These are phyloP conservation scores for Russula lepida DNA, from an alignment of 768 basidiomycete species.

Conservation along the genomic window DNA sequence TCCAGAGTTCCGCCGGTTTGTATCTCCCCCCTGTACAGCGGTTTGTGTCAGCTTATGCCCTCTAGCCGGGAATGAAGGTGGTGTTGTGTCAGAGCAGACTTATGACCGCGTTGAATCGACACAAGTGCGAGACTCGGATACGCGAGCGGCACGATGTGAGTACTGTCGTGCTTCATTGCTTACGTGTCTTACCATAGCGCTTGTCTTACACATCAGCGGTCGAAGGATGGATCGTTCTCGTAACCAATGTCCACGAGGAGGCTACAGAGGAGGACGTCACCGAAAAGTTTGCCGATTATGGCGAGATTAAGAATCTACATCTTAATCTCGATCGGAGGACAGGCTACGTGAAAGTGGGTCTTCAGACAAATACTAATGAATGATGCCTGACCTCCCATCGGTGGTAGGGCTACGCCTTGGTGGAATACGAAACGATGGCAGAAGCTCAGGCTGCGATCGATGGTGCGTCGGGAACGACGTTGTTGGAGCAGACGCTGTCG, in stretches of 20 bases:
- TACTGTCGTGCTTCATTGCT: slow-evolving; percentile 21
- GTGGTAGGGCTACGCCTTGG: slow-evolving; percentile 86
- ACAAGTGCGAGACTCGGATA: slow-evolving; percentile 49
- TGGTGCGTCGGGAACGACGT: slow-evolving; percentile 69
- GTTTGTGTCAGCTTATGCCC: neutral
- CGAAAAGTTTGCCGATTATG: slow-evolving; percentile 94
- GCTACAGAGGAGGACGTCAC: slow-evolving; percentile 95
- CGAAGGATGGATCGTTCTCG: slow-evolving; percentile 97
- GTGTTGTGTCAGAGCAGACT: slow-evolving; percentile 52
- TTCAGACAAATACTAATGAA: neutral
- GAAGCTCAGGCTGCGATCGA: slow-evolving; percentile 94
- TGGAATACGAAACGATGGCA: slow-evolving; percentile 93
- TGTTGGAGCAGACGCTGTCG: slow-evolving; percentile 80
- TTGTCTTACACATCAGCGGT: slow-evolving; percentile 51
- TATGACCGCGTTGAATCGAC: slow-evolving; percentile 76
- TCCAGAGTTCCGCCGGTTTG: slow-evolving; percentile 61
- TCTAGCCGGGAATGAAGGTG: slow-evolving; percentile 55
- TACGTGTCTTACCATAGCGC: slow-evolving; percentile 14
- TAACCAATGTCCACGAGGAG: slow-evolving; percentile 96
- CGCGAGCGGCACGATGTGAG: slow-evolving; percentile 80
- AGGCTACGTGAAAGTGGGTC: slow-evolving; percentile 91
- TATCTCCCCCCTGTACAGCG: neutral
- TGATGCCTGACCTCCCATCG: neutral
- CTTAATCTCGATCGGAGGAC: slow-evolving; percentile 95
- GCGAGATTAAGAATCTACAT: slow-evolving; percentile 96